Base-by-base conservation (phyloP, 2,329 filamentous ascomycete genomes). In the Botryotinia convoluta region DNA sequence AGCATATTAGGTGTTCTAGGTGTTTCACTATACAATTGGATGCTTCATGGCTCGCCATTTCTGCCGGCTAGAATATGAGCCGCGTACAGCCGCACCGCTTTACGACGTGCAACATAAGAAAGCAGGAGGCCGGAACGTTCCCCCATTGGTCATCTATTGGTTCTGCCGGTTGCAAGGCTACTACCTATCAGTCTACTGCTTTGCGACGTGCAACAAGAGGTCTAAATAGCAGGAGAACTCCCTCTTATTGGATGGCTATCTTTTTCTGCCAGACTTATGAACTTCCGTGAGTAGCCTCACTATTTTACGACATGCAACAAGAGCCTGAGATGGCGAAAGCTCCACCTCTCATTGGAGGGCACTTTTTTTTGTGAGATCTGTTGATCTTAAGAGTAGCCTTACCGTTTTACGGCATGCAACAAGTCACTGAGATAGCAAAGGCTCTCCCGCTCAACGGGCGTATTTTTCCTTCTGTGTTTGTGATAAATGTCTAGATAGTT, bases 251-350 rank as follows among this genome's bases (percentile, higher is more conserved):
- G 48, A 57, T 5, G 5, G 48, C 1, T 20, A 16, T 7, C 1
- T 42, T 3, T 20, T 57, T 57, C 48, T 39, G 48, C 26, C n/a
- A 42, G 64, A 26, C 22, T 18, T 57, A 9, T 68, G 20, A n/a
- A 32, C 5, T 16, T 29, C 6, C 10, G 29, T 29, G 48, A 32
- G 35, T 6, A 68, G 6, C 7, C 35, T 20, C 5, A 42, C 64
- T n/a, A n/a, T 12, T 68, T 42, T 57, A 57, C 22, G 48, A 57
- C 26, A 37, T 57, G 48, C 64, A 68, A 68, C 64, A 57, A 57
- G 35, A 68, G n/a, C 10, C 9, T 42, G 1, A 3, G 35, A 42
- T 32, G 2, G 35, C 9, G 16, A 6, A 10, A 42, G 1, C 35
- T 22, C 45, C 10, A 35, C 26, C 26, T 57, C 35, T 29, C 6